Evolutionary conservation across 108 stramenopile species (phyloP).

Genomic region (Halocafeteria seosinensis): DNA sequence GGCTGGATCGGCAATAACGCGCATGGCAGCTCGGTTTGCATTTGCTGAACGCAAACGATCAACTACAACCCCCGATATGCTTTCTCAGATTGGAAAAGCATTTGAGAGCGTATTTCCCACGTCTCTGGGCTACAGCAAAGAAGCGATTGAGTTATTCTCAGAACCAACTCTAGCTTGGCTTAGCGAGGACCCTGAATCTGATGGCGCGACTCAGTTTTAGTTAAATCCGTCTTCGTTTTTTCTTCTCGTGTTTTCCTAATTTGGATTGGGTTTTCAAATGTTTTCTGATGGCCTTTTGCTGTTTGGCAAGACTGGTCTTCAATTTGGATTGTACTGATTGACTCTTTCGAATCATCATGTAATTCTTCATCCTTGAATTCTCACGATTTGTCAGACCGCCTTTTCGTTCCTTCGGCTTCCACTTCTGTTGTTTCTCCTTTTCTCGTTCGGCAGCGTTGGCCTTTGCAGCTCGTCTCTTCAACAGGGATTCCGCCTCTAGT

Average conservation of each 20-base stretch:
- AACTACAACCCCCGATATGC: neutral
- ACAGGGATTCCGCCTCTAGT: slow-evolving; percentile 4
- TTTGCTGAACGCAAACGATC: neutral
- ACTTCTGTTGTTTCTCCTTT: neutral
- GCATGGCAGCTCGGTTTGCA: neutral
- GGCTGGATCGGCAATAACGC: neutral
- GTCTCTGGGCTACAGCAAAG: too few species aligned
- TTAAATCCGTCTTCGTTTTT: neutral
- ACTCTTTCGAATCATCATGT: slow-evolving; percentile 43
- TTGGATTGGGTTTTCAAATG: slow-evolving; percentile 1
- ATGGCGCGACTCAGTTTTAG: neutral
- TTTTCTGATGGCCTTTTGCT: slow-evolving; percentile 1
- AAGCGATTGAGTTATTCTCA: too few species aligned
- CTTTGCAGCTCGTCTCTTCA: slow-evolving; percentile 1
- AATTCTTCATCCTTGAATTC: slow-evolving; percentile 71
- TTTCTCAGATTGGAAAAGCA: neutral
- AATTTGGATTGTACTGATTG: slow-evolving; percentile 5
- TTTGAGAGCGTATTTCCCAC: neutral
- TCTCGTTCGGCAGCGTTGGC: slow-evolving; percentile 5
- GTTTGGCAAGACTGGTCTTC: slow-evolving; percentile 1
- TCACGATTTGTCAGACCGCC: slow-evolving; percentile 77
- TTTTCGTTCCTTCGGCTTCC: slow-evolving; percentile 38
- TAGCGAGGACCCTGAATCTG: too few species aligned
- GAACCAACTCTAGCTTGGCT: too few species aligned
- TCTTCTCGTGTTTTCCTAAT: neutral